Conservation (phyloP, 345 rosid species). For the Citrus cavaleriei region DNA sequence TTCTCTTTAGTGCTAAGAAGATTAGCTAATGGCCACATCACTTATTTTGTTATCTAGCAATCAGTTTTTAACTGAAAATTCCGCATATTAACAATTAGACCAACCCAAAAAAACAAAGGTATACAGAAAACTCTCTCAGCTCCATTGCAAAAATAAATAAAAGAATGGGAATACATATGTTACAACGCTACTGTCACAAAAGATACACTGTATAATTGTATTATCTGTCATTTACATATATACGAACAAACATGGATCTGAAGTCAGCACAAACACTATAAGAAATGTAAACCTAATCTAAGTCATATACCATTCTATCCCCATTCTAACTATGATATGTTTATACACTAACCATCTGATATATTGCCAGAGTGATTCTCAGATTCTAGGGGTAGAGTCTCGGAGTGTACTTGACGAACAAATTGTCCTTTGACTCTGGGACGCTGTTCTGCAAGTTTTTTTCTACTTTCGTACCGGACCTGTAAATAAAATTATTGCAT, state of each 20-base stretch:
- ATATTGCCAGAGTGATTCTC: conserved; percentile 19
- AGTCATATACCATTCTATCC: background rate
- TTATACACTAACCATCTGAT: conserved; percentile 1
- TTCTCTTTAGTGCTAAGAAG: background rate
- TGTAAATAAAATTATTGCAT: conserved; percentile 12
- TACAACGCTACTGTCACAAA: conserved; percentile 3
- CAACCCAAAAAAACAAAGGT: background rate
- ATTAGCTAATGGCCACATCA: background rate
- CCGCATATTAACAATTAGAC: background rate
- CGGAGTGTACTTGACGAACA: conserved; percentile 46
- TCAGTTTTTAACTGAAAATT: background rate
- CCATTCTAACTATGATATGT: background rate
- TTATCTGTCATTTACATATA: conserved; percentile 4
- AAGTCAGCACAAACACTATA: background rate
- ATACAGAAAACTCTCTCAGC: background rate
- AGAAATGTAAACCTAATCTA: background rate
- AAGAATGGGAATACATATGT: background rate
- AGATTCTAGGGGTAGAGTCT: conserved; percentile 18
- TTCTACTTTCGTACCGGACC: conserved; percentile 79
- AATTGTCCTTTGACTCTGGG: conserved; percentile 76
- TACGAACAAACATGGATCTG: background rate
- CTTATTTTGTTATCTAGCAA: background rate
- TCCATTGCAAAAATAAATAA: background rate
- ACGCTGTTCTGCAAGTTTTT: conserved; percentile 76
- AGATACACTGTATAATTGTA: background rate